Conservation (phyloP, 2,329 filamentous ascomycete species). For the Botrytis aclada region DNA sequence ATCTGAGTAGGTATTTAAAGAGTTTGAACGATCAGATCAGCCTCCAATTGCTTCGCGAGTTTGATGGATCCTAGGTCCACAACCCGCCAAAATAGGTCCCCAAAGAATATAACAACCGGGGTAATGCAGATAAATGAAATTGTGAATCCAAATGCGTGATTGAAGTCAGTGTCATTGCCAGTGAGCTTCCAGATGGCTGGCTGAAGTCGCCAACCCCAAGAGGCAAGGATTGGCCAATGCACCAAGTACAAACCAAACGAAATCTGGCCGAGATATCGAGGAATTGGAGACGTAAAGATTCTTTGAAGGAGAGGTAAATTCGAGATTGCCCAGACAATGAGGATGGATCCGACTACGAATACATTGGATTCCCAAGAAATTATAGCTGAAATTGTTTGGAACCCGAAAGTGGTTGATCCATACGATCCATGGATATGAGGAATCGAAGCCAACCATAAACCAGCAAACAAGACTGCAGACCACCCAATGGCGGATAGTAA, state of each 20-base stretch:
- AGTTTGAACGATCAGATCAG: neutral
- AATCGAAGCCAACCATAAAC: neutral
- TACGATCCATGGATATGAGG: neutral
- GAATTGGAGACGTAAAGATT: neutral
- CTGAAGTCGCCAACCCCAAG: neutral
- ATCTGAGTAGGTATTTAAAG: neutral
- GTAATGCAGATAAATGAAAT: neutral
- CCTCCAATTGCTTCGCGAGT: neutral
- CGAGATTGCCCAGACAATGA: neutral
- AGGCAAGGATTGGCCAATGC: neutral
- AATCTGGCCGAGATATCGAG: neutral
- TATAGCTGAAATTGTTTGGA: neutral
- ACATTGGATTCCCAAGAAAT: neutral
- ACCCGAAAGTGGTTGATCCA: neutral
- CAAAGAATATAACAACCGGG: neutral
- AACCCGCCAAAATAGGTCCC: neutral
- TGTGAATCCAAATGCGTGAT: neutral
- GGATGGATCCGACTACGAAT: neutral
- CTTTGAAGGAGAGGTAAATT: neutral
- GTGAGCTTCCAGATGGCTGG: neutral
- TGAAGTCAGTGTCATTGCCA: neutral
- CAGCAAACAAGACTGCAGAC: neutral
- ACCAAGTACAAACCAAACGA: neutral
- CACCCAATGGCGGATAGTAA: neutral
- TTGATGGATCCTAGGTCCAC: neutral